phyloP scores from a whole-genome alignment of 768 basidiomycete genomes.

The Fomitopsis pulvina region DNA sequence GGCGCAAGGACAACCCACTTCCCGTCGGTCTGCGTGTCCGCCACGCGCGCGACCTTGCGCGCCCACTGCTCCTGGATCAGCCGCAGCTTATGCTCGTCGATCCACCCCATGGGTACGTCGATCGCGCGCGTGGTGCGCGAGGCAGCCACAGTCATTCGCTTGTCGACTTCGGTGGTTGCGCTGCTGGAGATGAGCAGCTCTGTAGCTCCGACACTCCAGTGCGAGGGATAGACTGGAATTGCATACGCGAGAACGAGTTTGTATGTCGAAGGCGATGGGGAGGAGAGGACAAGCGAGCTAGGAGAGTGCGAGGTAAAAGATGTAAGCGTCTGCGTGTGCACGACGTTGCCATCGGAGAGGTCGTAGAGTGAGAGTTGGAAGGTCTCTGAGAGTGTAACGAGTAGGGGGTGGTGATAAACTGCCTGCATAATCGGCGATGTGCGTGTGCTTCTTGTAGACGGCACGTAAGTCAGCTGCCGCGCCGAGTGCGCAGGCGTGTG shows the following conservation, averaged over 20 bases:
- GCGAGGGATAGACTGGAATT: slow-evolving; percentile 71
- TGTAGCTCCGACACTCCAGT: slow-evolving; percentile 75
- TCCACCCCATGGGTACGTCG: slow-evolving; percentile 67
- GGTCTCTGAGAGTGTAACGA: slow-evolving; percentile 60
- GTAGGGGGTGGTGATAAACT: slow-evolving; percentile 72
- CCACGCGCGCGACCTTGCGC: slow-evolving; percentile 62
- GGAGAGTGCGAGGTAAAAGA: slow-evolving; percentile 80
- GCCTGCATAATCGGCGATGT: slow-evolving; percentile 50
- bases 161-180: slow-evolving; percentile 7
- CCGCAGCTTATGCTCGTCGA: slow-evolving; percentile 57
- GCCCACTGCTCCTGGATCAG: slow-evolving; percentile 71
- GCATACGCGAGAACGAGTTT: slow-evolving; percentile 73
- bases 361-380: slow-evolving; percentile 74
- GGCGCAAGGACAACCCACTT: slow-evolving; percentile 81
- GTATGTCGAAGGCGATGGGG: slow-evolving; percentile 49
- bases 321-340: slow-evolving; percentile 58
- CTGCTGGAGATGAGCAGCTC: slow-evolving; percentile 58
- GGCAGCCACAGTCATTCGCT: slow-evolving; percentile 42
- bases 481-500: slow-evolving; percentile 34
- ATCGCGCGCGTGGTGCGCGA: slow-evolving; percentile 63
- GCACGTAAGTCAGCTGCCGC: slow-evolving; percentile 41
- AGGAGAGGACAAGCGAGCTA: slow-evolving; percentile 71
- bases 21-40: slow-evolving; percentile 77
- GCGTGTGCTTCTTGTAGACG: slow-evolving; percentile 31
- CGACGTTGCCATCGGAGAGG: slow-evolving; percentile 43